A percentile compares a stretch with the other conserved stretches of the same genome.
phyloP scores from a whole-genome alignment of 441 rosid genomes.

The Erodium texanum region DNA sequence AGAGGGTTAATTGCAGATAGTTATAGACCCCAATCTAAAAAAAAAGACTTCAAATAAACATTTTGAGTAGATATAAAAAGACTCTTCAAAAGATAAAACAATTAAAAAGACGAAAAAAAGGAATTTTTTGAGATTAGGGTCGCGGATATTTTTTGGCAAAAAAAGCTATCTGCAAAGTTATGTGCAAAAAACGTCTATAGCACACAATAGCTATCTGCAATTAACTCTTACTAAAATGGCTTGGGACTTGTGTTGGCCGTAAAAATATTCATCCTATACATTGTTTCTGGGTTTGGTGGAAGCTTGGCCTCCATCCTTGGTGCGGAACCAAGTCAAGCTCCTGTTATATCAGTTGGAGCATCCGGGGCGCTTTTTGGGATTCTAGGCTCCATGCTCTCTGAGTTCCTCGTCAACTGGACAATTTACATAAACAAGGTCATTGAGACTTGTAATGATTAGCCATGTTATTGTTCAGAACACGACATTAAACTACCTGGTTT shows the following conservation, averaged over 20 bases:
- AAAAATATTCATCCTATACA: conserved; percentile 52
- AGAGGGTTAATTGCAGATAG: neutral
- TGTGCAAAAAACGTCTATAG: too few relatives aligned
- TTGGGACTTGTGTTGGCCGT: conserved; percentile 29
- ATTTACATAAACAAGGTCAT: conserved; percentile 66
- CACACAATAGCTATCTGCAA: too few relatives aligned
- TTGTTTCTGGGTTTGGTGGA: conserved; percentile 74
- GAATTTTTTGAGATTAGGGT: too few relatives aligned
- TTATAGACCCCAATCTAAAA: too few relatives aligned
- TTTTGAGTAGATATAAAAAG: too few relatives aligned
- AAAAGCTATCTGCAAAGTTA: too few relatives aligned
- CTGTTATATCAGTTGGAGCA: conserved; percentile 61
- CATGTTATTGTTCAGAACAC: neutral
- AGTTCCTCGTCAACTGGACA: conserved; percentile 77
- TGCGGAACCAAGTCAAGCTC: neutral
- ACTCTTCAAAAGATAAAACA: too few relatives aligned
- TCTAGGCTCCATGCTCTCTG: conserved; percentile 81
- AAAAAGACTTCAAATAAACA: too few relatives aligned
- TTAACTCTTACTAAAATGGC: too few relatives aligned
- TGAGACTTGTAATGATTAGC: neutral
- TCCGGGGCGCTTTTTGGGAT: conserved; percentile 83
- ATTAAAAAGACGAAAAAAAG: too few relatives aligned
- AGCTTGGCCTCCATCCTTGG: conserved; percentile 56
- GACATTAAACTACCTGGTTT: neutral
- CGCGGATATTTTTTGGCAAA: too few relatives aligned